Conservation (phyloP, 2,329 filamentous ascomycete genomes). For the Fusarium clavum region DNA sequence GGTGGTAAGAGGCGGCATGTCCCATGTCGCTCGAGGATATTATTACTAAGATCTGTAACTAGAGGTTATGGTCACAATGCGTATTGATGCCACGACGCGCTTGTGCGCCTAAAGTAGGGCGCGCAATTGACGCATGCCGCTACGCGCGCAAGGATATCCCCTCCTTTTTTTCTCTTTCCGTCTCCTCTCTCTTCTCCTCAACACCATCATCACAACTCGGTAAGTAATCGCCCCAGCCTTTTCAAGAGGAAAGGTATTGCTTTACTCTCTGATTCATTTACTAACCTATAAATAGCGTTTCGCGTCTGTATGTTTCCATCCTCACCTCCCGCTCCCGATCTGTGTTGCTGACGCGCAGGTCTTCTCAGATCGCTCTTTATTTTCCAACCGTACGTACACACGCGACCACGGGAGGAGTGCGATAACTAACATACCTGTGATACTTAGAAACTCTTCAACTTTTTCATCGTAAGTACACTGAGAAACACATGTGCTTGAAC, state of each 20-base stretch:
- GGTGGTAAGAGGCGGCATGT: neutral
- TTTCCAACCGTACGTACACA: neutral
- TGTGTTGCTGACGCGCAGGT: neutral
- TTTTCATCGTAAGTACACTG: no score
- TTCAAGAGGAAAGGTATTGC: neutral
- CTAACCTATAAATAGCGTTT: neutral
- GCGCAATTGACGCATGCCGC: neutral
- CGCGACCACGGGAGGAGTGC: no score
- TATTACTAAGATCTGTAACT: no score
- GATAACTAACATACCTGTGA: no score
- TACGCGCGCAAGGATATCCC: neutral
- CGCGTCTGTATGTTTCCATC: neutral
- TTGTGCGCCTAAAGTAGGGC: neutral
- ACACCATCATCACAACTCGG: neutral
- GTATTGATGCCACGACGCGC: rapidly evolving
- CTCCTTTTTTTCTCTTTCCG: neutral
- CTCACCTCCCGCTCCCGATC: neutral
- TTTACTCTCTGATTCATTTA: neutral
- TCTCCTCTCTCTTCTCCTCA: neutral
- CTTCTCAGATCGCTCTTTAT: neutral
- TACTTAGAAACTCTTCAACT: no score
- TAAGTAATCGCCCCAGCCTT: neutral
- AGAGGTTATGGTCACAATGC: neutral
- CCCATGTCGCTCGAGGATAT: neutral
- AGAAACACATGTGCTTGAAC: no score